Base-by-base conservation (phyloP, 345 rosid species). In the Dovyalis caffra region DNA sequence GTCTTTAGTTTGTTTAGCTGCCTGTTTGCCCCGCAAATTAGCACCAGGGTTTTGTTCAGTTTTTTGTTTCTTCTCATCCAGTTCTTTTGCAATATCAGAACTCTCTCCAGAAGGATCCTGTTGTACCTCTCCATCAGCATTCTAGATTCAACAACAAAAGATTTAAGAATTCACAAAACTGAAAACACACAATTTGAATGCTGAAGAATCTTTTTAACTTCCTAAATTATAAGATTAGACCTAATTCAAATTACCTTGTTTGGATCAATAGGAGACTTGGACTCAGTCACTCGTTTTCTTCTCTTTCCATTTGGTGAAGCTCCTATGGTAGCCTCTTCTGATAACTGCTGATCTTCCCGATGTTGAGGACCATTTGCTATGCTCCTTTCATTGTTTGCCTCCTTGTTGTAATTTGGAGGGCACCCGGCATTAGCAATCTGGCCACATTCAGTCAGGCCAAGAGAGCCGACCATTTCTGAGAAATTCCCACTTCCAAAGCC, bases 61-160 rank as follows among this genome's bases (percentile, higher is more conserved):
- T 81, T 85, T 92, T 47, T 69, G 85, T 77, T 86, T 95, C 88
- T 90, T 92, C 67, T 87, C 92, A 58, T 87, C 86, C 67, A 75
- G 89, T 77, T 83, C 90, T 68, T 84, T 80, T 3, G 61, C 75
- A 69, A 57, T 70, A 64, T 82, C 85, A 29, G 82, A 78, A 66
- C 80, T 77, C 66, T 87, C 87, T 51, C 81, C 79, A 1, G 88
- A 88, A 71, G 84, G 82, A 71, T 87, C 89, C 67, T 81, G 84
- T 64, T 73, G 86, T 45, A 68, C 76, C 77, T 86, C 86, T 66
- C 79, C 92, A 69, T 86, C 89, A 72, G 85, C 89, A 77, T 79
- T 77, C 95, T 86, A 78, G 62, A 29, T 58, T 45, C 71, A 49
- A 76, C 16, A 73, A 70, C 69, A 81, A 37, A 66, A 38, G 34